Conservation (phyloP, 768 basidiomycete genomes). For the Lyophyllum decastes region DNA sequence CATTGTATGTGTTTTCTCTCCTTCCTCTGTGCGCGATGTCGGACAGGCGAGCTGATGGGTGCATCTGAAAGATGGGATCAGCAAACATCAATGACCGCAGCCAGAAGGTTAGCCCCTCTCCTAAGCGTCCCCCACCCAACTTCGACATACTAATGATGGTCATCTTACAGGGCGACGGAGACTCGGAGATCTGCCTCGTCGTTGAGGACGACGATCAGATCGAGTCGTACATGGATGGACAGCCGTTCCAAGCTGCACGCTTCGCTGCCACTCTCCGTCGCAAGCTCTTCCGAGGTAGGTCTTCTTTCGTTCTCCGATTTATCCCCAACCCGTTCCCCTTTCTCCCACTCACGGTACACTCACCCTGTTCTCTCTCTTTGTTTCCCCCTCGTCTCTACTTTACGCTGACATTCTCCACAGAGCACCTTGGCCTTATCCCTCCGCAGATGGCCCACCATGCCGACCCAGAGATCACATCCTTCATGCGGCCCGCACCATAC, state of each 20-base stretch:
- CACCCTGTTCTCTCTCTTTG: too few relatives aligned
- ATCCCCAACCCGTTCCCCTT: too few relatives aligned
- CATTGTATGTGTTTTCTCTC: conserved; percentile 56
- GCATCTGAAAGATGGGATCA: conserved; percentile 75
- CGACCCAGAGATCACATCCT: conserved; percentile 43
- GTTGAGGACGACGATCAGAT: conserved; percentile 88
- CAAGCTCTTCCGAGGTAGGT: conserved; percentile 74
- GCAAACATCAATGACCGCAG: conserved; percentile 92
- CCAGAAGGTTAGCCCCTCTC: conserved; percentile 56
- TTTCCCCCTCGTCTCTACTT: too few relatives aligned
- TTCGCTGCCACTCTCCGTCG: conserved; percentile 87
- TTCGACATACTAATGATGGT: conserved; percentile 1
- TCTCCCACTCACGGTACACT: too few relatives aligned
- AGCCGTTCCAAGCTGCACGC: conserved; percentile 67
- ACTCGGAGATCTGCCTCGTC: conserved; percentile 92
- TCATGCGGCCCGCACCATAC: conserved; percentile 81
- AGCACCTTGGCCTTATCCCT: conserved; percentile 84
- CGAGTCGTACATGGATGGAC: conserved; percentile 75
- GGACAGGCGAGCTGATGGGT: not conserved
- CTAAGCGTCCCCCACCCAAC: not conserved
- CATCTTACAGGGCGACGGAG: conserved; percentile 72
- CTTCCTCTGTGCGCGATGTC: not conserved
- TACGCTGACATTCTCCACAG: conserved; percentile 36
- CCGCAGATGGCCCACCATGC: conserved; percentile 58
- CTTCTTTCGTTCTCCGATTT: conserved; percentile 9